phyloP scores from a whole-genome alignment of 2,329 filamentous ascomycete species.

The Aquanectria penicillioides region DNA sequence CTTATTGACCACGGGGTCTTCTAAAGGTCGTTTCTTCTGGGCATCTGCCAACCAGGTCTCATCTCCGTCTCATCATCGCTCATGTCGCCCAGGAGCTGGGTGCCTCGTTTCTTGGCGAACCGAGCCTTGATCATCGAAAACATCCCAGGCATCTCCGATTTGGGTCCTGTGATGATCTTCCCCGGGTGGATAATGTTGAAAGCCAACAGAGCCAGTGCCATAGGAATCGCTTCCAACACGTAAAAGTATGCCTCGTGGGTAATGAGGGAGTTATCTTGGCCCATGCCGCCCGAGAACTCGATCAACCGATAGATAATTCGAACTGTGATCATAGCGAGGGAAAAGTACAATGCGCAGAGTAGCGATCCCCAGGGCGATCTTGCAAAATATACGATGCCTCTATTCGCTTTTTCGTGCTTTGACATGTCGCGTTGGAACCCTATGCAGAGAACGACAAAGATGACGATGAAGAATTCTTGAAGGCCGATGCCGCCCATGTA shows the following conservation, averaged over 20 bases:
- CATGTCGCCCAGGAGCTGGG: conserved; percentile 23
- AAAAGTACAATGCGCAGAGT: conserved; percentile 46
- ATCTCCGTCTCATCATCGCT: conserved; percentile 32
- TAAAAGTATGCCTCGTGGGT: conserved; percentile 58
- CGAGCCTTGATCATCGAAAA: conserved; percentile 20
- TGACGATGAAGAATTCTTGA: conserved; percentile 60
- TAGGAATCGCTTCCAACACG: conserved; percentile 55
- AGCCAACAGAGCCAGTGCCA: conserved; percentile 53
- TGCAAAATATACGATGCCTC: background rate
- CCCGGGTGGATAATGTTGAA: conserved; percentile 56
- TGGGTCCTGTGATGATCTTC: conserved; percentile 31
- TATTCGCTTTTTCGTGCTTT: background rate
- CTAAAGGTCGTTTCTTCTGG: background rate
- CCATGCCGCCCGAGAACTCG: conserved; percentile 58
- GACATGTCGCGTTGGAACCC: conserved; percentile 29
- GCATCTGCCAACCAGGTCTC: conserved; percentile 9
- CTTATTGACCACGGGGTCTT: too few species aligned
- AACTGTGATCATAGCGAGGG: conserved; percentile 49
- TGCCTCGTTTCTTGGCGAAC: conserved; percentile 1
- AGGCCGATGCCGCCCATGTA: conserved; percentile 65
- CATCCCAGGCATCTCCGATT: conserved; percentile 33
- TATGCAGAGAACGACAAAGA: conserved; percentile 53
- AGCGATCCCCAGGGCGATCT: conserved; percentile 27
- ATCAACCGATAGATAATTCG: conserved; percentile 65
- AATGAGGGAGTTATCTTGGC: conserved; percentile 27